These are phyloP conservation scores for Magnolia sinica DNA, from an alignment of 164 flowering plant genomes.

Conservation along the genomic window DNA sequence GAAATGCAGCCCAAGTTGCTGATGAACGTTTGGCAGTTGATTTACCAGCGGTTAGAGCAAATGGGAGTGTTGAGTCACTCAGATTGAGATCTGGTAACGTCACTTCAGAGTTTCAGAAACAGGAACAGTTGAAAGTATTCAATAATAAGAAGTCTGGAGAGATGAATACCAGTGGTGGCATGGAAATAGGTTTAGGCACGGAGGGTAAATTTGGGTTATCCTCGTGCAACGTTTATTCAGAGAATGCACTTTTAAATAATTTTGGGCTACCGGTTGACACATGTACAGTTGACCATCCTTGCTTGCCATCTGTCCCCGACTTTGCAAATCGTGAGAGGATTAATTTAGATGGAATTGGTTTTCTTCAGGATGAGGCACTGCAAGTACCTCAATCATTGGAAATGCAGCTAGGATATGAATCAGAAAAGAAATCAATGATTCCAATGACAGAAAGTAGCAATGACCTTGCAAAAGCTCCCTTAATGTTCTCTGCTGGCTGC, in stretches of 20 bases:
- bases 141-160: neutral
- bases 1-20: neutral
- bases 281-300: neutral
- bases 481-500: conserved; percentile 39
- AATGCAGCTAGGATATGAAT: neutral
- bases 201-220: neutral
- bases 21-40: neutral
- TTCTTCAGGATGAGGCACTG: neutral
- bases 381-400: conserved; percentile 4
- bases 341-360: neutral
- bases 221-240: neutral
- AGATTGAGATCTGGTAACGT: neutral
- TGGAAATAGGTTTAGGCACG: neutral
- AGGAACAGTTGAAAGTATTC: too few relatives aligned
- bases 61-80: conserved; percentile 1
- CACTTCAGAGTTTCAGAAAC: neutral
- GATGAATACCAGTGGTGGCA: neutral
- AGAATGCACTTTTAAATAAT: neutral
- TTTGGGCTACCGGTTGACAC: neutral
- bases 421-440: neutral
- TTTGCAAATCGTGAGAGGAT: neutral
- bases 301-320: conserved; percentile 1
- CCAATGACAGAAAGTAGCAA: neutral
- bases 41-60: neutral
- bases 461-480: conserved; percentile 11